Evolutionary conservation across 345 rosid species (phyloP).

Genomic region (Ailanthus altissimus): DNA sequence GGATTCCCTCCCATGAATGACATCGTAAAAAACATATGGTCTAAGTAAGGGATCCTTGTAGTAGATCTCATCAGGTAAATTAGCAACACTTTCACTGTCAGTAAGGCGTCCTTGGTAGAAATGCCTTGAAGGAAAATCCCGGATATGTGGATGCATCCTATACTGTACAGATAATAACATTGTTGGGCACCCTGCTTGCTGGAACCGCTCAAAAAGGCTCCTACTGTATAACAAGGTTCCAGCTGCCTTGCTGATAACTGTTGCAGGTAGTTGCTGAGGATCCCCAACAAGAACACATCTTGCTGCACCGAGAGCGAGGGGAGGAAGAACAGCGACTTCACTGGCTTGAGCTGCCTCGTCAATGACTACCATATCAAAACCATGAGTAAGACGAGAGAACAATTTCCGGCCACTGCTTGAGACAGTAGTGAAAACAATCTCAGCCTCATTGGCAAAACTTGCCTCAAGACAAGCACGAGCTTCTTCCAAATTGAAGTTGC

Average conservation of each 20-base stretch:
- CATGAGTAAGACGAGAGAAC: conserved; percentile 96
- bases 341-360: conserved; percentile 99
- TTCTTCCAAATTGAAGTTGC: conserved; percentile 89
- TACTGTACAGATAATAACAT: conserved; percentile 94
- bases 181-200: conserved; percentile 96
- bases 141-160: conserved; percentile 96
- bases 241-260: conserved; percentile 98
- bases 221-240: conserved; percentile 94
- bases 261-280: conserved; percentile 99
- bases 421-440: conserved; percentile 98
- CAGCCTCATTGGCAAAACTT: conserved; percentile 98
- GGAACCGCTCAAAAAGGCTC: conserved; percentile 98
- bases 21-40: conserved; percentile 84
- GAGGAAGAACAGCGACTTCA: conserved; percentile 95
- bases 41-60: conserved; percentile 84
- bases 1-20: conserved; percentile 95
- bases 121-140: conserved; percentile 96
- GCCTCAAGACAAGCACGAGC: conserved; percentile 98
- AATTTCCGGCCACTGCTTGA: conserved; percentile 98
- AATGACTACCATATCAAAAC: conserved; percentile 99
- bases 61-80: conserved; percentile 80
- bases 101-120: conserved; percentile 97
- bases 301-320: conserved; percentile 94
- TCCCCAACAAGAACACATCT: conserved; percentile 99
- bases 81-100: conserved; percentile 83